phyloP scores from a whole-genome alignment of 2,329 filamentous ascomycete species.

The Leptographium flavum region DNA sequence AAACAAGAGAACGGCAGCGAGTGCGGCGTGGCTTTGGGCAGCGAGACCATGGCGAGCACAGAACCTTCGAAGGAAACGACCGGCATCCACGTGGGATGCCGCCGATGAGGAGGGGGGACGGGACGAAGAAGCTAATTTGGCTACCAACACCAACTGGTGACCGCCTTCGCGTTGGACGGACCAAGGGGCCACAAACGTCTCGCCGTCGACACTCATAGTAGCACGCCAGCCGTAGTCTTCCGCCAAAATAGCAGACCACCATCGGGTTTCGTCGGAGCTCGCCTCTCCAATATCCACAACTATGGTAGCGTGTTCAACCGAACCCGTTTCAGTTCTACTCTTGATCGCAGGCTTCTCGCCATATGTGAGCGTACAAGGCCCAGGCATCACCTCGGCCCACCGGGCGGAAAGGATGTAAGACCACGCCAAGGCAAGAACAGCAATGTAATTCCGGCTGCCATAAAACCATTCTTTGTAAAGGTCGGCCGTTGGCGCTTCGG shows the following conservation, averaged over 20 bases:
- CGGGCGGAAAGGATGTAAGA: conserved; percentile 6
- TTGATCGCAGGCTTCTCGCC: not conserved
- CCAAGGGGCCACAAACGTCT: conserved; percentile 11
- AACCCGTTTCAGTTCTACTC: not conserved
- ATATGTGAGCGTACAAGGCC: conserved; percentile 1
- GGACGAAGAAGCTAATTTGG: not conserved
- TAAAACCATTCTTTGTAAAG: conserved; percentile 2
- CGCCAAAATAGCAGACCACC: conserved; percentile 7
- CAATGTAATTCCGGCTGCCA: conserved; percentile 1
- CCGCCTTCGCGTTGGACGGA: conserved; percentile 6
- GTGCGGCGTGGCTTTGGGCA: conserved; percentile 13
- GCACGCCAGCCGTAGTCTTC: conserved; percentile 9
- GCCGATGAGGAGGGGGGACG: not conserved
- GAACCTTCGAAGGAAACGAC: conserved; percentile 12
- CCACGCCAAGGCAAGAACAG: conserved; percentile 6
- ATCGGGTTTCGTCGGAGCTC: conserved; percentile 4
- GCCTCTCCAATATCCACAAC: conserved; percentile 7
- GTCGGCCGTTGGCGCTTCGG: not conserved
- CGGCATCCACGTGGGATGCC: conserved; percentile 10
- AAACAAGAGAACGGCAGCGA: conserved; percentile 14
- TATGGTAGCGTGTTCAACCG: not conserved
- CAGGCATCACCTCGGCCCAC: conserved; percentile 5
- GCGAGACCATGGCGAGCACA: conserved; percentile 11
- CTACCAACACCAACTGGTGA: conserved; percentile 1
- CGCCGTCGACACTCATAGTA: conserved; percentile 3